phyloP scores from a whole-genome alignment of 371 early-diverging fungal species.

The Apophysomyces ossiformis region DNA sequence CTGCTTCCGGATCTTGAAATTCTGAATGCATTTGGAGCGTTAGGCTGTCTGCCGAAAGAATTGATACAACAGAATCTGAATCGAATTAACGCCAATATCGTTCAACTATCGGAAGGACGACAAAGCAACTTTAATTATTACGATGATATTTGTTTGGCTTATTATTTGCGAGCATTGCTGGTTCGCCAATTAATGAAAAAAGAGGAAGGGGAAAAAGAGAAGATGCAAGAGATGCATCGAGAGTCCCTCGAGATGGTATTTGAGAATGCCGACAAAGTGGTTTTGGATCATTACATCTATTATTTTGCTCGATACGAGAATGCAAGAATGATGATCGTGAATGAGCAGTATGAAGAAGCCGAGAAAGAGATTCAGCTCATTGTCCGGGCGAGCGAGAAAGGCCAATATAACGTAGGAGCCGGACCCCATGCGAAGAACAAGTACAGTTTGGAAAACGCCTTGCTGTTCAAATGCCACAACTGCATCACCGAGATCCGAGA shows the following conservation, averaged over 20 bases:
- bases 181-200: conserved; percentile 34
- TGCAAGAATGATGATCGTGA: conserved; percentile 43
- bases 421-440: conserved; percentile 35
- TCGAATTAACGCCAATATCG: conserved; percentile 48
- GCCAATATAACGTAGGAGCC: conserved; percentile 27
- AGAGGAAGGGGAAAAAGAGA: conserved; percentile 14
- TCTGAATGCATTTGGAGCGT: conserved; percentile 61
- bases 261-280: conserved; percentile 38
- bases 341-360: conserved; percentile 39
- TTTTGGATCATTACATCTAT: conserved; percentile 58
- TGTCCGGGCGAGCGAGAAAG: conserved; percentile 23
- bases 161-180: conserved; percentile 58
- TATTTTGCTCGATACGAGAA: conserved; percentile 59
- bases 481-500: conserved; percentile 27
- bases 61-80: conserved; percentile 39
- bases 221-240: conserved; percentile 16
- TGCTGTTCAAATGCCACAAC: conserved; percentile 40
- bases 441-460: conserved; percentile 37
- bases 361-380: conserved; percentile 39
- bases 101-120: conserved; percentile 27
- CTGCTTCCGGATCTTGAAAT: conserved; percentile 69
- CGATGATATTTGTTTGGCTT: conserved; percentile 70
- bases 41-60: conserved; percentile 54
- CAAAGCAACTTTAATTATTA: conserved; percentile 21
- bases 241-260: conserved; percentile 35